Percentiles rank a stretch among this genome's conserved stretches.
phyloP scores from a whole-genome alignment of 2,329 filamentous ascomycete genomes.

The Lizonia empirigonia region DNA sequence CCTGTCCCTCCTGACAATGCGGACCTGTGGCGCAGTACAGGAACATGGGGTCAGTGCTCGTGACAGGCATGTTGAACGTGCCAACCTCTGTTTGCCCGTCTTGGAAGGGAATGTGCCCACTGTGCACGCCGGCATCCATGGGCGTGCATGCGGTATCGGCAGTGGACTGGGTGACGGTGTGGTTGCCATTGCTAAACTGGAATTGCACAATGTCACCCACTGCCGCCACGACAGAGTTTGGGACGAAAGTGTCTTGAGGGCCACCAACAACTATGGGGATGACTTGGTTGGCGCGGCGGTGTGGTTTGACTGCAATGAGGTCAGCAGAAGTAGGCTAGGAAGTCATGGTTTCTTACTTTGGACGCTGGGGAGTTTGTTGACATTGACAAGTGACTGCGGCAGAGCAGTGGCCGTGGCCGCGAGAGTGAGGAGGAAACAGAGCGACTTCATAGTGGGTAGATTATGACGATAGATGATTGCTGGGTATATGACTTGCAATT shows the following conservation, averaged over 20 bases:
- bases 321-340: not conserved
- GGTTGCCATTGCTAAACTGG: constrained; percentile 42
- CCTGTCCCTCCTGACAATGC: constrained; percentile 38
- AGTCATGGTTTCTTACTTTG: constrained; percentile 1
- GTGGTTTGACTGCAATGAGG: constrained; percentile 24
- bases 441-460: constrained; percentile 24
- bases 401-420: constrained; percentile 22
- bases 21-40: constrained; percentile 41
- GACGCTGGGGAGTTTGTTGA: constrained; percentile 9
- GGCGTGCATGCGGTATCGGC: constrained; percentile 34
- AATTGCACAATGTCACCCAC: constrained; percentile 41
- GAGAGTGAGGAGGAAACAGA: constrained; percentile 18
- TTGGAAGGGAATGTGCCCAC: constrained; percentile 38
- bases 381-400: constrained; percentile 11
- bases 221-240: constrained; percentile 34
- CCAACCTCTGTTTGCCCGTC: constrained; percentile 39
- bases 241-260: constrained; percentile 37
- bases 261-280: constrained; percentile 42
- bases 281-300: constrained; percentile 30
- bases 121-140: constrained; percentile 36
- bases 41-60: constrained; percentile 38
- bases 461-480: not conserved
- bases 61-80: constrained; percentile 40
- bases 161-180: constrained; percentile 40
- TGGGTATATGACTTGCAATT: constrained; percentile 3